These are phyloP conservation scores for Pythium aquatile DNA, from an alignment of 352 stramenopile species.

Conservation along the genomic window DNA sequence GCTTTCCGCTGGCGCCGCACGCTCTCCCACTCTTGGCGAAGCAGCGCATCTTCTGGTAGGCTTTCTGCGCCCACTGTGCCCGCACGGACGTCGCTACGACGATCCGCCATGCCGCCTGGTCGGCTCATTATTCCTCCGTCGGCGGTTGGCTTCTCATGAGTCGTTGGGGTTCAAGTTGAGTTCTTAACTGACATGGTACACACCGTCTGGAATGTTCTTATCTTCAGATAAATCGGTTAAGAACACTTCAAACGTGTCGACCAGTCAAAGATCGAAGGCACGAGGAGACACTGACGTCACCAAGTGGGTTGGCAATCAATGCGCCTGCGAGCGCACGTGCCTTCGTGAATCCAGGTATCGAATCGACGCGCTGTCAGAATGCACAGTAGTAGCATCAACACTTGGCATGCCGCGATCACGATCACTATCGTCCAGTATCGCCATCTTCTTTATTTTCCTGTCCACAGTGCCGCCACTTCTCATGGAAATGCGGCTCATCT, in stretches of 20 bases:
- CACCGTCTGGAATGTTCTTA: background rate
- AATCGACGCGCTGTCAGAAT: no score
- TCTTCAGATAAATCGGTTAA: background rate
- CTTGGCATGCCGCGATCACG: no score
- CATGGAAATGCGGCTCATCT: no score
- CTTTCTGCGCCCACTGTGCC: background rate
- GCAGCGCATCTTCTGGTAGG: background rate
- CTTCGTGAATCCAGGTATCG: no score
- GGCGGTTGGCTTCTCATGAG: background rate
- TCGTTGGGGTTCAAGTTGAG: background rate
- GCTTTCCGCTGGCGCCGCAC: conserved; percentile 16
- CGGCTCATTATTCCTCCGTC: background rate
- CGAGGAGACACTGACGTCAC: background rate
- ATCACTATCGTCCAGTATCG: no score
- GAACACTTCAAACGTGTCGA: background rate
- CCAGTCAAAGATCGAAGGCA: background rate
- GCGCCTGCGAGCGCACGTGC: no score
- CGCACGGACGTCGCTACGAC: background rate
- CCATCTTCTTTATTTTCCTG: no score
- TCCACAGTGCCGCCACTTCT: no score
- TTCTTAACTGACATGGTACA: background rate
- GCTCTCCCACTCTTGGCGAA: conserved; percentile 8
- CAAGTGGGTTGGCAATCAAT: background rate
- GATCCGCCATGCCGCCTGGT: background rate
- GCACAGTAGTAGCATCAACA: no score